Evolutionary conservation across 768 basidiomycete genomes (phyloP).

Genomic region (Tulasnella sp.): DNA sequence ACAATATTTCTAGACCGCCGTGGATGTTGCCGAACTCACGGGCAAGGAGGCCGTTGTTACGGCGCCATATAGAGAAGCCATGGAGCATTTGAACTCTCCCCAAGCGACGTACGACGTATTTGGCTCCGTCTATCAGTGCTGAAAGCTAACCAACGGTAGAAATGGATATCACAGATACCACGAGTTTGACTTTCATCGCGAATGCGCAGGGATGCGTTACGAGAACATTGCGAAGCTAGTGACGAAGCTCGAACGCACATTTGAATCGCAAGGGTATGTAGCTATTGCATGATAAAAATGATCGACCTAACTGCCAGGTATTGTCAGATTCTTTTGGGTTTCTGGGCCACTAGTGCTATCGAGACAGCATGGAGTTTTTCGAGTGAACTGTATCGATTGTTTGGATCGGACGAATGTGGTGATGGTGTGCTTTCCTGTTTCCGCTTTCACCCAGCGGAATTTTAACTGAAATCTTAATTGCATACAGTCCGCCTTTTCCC

Average conservation of each 20-base stretch:
- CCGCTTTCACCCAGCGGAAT: too few relatives aligned
- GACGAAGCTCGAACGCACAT: constrained; percentile 53
- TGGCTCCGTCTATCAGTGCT: neutral
- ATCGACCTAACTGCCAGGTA: too few relatives aligned
- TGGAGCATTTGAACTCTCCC: constrained; percentile 42
- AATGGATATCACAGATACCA: constrained; percentile 20
- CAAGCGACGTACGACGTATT: constrained; percentile 48
- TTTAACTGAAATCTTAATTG: neutral
- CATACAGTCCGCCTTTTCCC: constrained; percentile 76
- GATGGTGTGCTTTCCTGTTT: constrained; percentile 59
- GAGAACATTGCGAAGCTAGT: constrained; percentile 82
- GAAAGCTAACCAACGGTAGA: neutral
- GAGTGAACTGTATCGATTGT: constrained; percentile 93
- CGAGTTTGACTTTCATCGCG: constrained; percentile 81
- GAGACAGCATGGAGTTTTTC: constrained; percentile 74
- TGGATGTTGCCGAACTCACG: constrained; percentile 84
- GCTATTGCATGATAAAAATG: neutral
- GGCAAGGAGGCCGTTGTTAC: constrained; percentile 83
- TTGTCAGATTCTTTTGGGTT: constrained; percentile 68
- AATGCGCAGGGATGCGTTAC: constrained; percentile 96
- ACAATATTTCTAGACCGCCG: constrained; percentile 42
- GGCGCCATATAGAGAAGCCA: constrained; percentile 59
- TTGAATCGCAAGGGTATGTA: constrained; percentile 67
- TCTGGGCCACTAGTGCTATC: constrained; percentile 58
- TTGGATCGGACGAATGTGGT: constrained; percentile 93